Conservation (phyloP, 1,139 yeast genomes). For the Geotrichum fermentans region DNA sequence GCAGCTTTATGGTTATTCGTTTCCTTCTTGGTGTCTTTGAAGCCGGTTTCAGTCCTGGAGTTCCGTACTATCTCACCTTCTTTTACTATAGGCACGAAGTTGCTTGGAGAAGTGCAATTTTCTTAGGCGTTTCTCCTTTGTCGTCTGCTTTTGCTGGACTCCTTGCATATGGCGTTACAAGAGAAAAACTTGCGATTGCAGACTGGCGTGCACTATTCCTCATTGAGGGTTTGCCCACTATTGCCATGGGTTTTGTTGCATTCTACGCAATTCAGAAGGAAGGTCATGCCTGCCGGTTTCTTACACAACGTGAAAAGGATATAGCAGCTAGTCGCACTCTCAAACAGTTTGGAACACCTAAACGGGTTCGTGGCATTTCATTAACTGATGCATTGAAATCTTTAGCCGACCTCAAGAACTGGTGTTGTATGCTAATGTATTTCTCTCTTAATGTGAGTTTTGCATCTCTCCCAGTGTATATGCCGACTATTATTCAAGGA, state of each 20-base stretch:
- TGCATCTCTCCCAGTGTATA: constrained; percentile 31
- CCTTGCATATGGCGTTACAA: constrained; percentile 40
- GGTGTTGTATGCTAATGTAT: constrained; percentile 23
- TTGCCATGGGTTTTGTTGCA: constrained; percentile 35
- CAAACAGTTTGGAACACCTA: constrained; percentile 25
- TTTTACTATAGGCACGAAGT: constrained; percentile 34
- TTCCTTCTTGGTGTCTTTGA: constrained; percentile 32
- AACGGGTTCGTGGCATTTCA: constrained; percentile 21
- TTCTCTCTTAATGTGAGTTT: constrained; percentile 34
- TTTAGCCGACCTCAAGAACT: constrained; percentile 25
- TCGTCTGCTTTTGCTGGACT: constrained; percentile 35
- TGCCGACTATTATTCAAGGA: constrained; percentile 30
- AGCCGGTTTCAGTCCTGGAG: constrained; percentile 35
- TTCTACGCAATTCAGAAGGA: constrained; percentile 43
- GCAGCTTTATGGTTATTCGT: constrained; percentile 29
- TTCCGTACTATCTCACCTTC: constrained; percentile 33
- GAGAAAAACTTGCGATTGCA: constrained; percentile 24
- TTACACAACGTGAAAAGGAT: constrained; percentile 29
- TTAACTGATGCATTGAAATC: constrained; percentile 27
- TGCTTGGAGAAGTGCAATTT: constrained; percentile 50
- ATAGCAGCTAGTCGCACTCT: constrained; percentile 31
- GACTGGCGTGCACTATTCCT: constrained; percentile 41
- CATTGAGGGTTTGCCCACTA: constrained; percentile 40
- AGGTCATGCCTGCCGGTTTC: constrained; percentile 39
- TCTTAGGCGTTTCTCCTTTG: constrained; percentile 42